Evolutionary conservation across 768 basidiomycete genomes (phyloP).

Genomic region (Sporobolomyces pararoseus): DNA sequence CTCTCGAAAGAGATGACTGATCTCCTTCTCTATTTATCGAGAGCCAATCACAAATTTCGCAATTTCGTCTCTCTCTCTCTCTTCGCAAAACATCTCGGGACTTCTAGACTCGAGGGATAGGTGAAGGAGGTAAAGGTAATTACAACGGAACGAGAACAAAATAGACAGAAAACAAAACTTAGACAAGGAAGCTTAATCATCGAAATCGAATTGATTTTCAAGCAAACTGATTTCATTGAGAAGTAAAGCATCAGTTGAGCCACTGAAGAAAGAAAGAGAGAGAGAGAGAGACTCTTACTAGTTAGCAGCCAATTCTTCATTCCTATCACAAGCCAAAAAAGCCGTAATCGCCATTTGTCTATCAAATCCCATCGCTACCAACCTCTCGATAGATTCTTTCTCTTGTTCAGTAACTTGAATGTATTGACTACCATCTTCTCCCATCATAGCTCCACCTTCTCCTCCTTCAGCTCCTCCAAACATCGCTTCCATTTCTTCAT

Average conservation of each 20-base stretch:
- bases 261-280: background rate
- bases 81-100: no score
- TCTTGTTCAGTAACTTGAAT: conserved; percentile 83
- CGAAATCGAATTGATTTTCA: conserved; percentile 34
- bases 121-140: no score
- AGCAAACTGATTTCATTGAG: conserved; percentile 9
- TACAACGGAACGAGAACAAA: no score
- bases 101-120: no score
- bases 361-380: conserved; percentile 81
- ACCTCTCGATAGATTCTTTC: conserved; percentile 78
- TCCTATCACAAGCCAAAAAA: conserved; percentile 90
- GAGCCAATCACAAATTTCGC: no score
- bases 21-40: no score
- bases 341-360: conserved; percentile 79
- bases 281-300: conserved; percentile 53
- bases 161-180: no score
- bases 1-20: no score
- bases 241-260: background rate
- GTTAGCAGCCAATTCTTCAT: conserved; percentile 94
- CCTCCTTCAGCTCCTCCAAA: conserved; percentile 32
- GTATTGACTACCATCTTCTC: conserved; percentile 54
- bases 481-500: conserved; percentile 47
- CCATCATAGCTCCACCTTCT: conserved; percentile 29
- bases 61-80: no score
- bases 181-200: no score